Evolutionary conservation across 2,329 filamentous ascomycete species (phyloP), one percentile per base, ranked within the genome.

Genomic region (Periconia sp.): DNA sequence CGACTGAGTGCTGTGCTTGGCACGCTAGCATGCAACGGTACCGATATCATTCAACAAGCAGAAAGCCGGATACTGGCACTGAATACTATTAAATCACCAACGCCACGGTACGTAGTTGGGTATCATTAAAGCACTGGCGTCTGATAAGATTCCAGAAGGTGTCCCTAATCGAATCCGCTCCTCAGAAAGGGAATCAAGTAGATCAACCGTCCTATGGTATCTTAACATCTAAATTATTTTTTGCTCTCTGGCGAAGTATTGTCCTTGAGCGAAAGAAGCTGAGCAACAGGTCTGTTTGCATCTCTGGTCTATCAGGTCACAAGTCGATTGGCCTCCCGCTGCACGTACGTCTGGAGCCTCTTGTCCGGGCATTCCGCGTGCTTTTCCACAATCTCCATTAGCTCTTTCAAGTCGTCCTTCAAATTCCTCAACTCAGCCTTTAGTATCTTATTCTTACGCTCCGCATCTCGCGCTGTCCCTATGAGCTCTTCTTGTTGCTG

Each of bases 401-500:
- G 32, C 0, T 56, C 49, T 16, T 47, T 44, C 34, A 65, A 42
- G 11, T 56, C 56, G 24, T 25, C 36, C 40, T 51, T 54, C 8
- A 69, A 47, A n/a, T 57, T 17, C 10, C 57, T 52, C 0, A 63
- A 52, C 29, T 68, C 61, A 4, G 56, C 50, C 23, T 61, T 66
- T 5, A 70, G 49, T 15, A 52, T 33, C 21, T 56, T 59, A 38
- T 68, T 67, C 26, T 38, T 56, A 12, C 50, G 45, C 34, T 65
- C 65, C 2, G 59, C 53, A 1, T 64, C 59, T 19, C 72, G 63
- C 4, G 70, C 65, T 34, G 56, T 62, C 40, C 71, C 68, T 36
- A 82, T 77, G 3, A 82, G 72, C 21, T 72, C 63, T 36, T 77
- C 72, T 12, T 76, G 77, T 45, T 79, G 76, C 46, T 74, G 72